Evolutionary conservation across 495 filamentous ascomycete species (phyloP).

Genomic region (Penicillium coprophilum): DNA sequence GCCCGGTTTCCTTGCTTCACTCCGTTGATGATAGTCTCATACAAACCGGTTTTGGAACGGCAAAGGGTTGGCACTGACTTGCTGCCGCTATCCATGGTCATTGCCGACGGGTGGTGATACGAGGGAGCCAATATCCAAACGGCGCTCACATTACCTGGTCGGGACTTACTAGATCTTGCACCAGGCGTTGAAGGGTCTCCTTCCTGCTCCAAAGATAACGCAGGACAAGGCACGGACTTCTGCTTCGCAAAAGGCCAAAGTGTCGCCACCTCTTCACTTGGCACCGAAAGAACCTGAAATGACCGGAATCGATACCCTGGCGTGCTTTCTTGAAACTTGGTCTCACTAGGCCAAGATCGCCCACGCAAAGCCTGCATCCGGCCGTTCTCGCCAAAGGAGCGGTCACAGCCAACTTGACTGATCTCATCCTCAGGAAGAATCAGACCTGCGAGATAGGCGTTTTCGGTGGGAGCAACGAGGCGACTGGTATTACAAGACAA

Average conservation of each 20-base stretch:
- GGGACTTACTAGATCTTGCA: conserved; percentile 24
- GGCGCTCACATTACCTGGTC: conserved; percentile 65
- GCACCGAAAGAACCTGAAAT: conserved; percentile 55
- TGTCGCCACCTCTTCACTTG: conserved; percentile 25
- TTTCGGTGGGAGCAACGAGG: conserved; percentile 60
- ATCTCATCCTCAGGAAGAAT: conserved; percentile 62
- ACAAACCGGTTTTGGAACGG: conserved; percentile 37
- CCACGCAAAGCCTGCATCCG: conserved; percentile 53
- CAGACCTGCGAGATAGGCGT: conserved; percentile 66
- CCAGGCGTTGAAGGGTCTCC: background rate
- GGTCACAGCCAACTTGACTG: conserved; percentile 52
- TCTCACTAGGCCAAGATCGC: conserved; percentile 24
- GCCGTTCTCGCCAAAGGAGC: conserved; percentile 64
- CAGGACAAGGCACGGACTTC: conserved; percentile 54
- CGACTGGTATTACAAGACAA: conserved; percentile 46
- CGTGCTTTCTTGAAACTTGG: background rate
- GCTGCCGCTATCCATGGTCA: conserved; percentile 25
- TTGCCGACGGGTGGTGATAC: conserved; percentile 8
- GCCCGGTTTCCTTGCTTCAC: conserved; percentile 67
- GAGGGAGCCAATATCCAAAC: conserved; percentile 52
- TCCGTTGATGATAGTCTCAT: conserved; percentile 80
- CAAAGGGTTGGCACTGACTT: conserved; percentile 32
- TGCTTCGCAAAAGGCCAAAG: conserved; percentile 41
- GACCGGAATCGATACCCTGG: conserved; percentile 64
- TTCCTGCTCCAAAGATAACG: background rate